phyloP scores from a whole-genome alignment of 2,329 filamentous ascomycete genomes.

The Albophoma yamanashiensis region DNA sequence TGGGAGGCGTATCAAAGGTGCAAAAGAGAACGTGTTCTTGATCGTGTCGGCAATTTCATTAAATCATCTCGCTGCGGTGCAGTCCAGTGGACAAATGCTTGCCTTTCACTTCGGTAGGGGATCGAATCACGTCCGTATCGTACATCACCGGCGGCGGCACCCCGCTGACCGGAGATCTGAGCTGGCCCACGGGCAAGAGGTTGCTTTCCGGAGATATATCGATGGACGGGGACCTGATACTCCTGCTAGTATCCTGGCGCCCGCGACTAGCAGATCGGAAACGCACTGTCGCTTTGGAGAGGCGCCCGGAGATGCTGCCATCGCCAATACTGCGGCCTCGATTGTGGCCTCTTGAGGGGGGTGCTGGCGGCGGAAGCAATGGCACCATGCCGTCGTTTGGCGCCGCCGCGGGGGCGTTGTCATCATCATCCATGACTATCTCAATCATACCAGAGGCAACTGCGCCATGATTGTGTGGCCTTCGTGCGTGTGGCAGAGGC shows the following conservation, averaged over 20 bases:
- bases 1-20: background rate
- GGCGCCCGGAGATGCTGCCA: conserved; percentile 39
- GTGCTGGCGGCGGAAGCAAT: conserved; percentile 33
- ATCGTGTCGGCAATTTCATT: background rate
- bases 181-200: conserved; percentile 14
- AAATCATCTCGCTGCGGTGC: conserved; percentile 46
- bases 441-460: conserved; percentile 49
- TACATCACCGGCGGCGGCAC: conserved; percentile 24
- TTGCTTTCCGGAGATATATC: conserved; percentile 32
- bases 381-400: conserved; percentile 33
- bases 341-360: conserved; percentile 35
- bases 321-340: conserved; percentile 47
- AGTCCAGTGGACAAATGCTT: conserved; percentile 39
- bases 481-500: conserved; percentile 37
- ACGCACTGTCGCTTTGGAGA: conserved; percentile 48
- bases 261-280: conserved; percentile 49
- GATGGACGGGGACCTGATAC: conserved; percentile 14
- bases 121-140: conserved; percentile 23
- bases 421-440: conserved; percentile 55
- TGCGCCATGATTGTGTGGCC: conserved; percentile 31
- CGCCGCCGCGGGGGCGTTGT: conserved; percentile 21
- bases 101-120: conserved; percentile 19
- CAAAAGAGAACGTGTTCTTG: background rate
- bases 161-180: conserved; percentile 16
- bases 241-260: conserved; percentile 28